Conservation (phyloP, 495 filamentous ascomycete genomes). For the Penicillium paradoxum region DNA sequence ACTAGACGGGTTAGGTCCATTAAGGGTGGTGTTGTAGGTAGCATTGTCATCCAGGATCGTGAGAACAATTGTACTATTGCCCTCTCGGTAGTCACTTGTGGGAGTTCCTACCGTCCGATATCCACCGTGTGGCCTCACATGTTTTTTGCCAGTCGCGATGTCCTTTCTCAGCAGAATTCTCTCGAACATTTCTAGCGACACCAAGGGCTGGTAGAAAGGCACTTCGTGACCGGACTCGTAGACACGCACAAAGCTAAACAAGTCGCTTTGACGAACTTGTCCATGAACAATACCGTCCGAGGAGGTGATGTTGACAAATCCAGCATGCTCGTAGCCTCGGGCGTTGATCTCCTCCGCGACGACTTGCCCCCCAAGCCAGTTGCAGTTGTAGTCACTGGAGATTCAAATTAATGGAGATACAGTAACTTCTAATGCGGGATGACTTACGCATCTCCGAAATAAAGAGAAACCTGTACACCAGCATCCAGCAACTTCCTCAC, state of each 20-base stretch:
- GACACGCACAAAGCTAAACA: constrained; percentile 64
- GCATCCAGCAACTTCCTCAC: constrained; percentile 45
- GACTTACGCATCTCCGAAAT: constrained; percentile 51
- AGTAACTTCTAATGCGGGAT: too few species aligned
- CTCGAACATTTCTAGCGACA: constrained; percentile 56
- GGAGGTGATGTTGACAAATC: constrained; percentile 51
- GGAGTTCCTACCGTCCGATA: constrained; percentile 48
- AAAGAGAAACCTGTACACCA: constrained; percentile 51
- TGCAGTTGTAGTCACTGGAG: constrained; percentile 55
- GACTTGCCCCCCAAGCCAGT: constrained; percentile 54
- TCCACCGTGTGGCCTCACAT: constrained; percentile 13
- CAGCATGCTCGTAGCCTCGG: constrained; percentile 44
- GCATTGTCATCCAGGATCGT: constrained; percentile 42
- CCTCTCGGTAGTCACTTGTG: constrained; percentile 52
- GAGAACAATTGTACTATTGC: constrained; percentile 52
- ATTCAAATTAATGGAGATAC: background rate
- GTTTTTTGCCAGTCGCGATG: constrained; percentile 52
- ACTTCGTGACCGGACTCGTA: constrained; percentile 69
- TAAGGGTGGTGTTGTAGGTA: constrained; percentile 52
- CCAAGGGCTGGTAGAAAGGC: constrained; percentile 63
- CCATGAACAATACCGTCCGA: constrained; percentile 57
- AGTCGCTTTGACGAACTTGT: constrained; percentile 60
- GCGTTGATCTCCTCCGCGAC: constrained; percentile 43
- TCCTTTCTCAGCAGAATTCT: constrained; percentile 52
- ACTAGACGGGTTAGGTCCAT: constrained; percentile 35